A percentile compares a stretch with the other conserved stretches of the same genome.
Evolutionary conservation across 2,329 filamentous ascomycete species (phyloP).

Genomic region (Monilinia polystroma): DNA sequence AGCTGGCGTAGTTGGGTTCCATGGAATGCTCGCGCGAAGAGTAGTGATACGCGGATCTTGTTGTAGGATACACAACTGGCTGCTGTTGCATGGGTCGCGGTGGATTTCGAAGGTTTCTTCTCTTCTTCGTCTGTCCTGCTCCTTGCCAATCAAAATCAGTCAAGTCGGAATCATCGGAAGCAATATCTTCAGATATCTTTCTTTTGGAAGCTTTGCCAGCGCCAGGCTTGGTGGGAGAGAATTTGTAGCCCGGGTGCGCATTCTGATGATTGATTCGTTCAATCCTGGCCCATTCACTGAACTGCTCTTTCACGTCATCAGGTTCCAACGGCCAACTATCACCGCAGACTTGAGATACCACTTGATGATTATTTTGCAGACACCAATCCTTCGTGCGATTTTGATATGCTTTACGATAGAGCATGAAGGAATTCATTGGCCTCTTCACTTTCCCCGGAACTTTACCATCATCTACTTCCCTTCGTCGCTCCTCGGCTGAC

Average conservation of each 20-base stretch:
- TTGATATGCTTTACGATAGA: slow-evolving; percentile 91
- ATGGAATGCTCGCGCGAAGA: slow-evolving; percentile 36
- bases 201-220: slow-evolving; percentile 48
- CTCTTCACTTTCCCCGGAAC: slow-evolving; percentile 76
- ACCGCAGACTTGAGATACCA: slow-evolving; percentile 85
- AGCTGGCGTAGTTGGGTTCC: slow-evolving; percentile 34
- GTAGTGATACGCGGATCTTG: slow-evolving; percentile 38
- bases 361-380: slow-evolving; percentile 86
- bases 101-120: slow-evolving; percentile 28
- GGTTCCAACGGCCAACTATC: slow-evolving; percentile 83
- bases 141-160: slow-evolving; percentile 48
- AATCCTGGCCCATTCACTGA: slow-evolving; percentile 73
- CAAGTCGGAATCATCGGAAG: slow-evolving; percentile 46
- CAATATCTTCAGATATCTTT: slow-evolving; percentile 44
- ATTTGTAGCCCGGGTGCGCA: slow-evolving; percentile 91
- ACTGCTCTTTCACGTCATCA: slow-evolving; percentile 68
- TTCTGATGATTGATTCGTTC: slow-evolving; percentile 82
- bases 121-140: slow-evolving; percentile 30
- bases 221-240: slow-evolving; percentile 73
- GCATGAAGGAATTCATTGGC: slow-evolving; percentile 97
- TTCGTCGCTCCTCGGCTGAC: slow-evolving; percentile 60
- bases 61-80: slow-evolving; percentile 35
- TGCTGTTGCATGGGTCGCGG: slow-evolving; percentile 28
- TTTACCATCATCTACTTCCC: slow-evolving; percentile 68
- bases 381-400: slow-evolving; percentile 81